Conservation (phyloP, 2,329 filamentous ascomycete species). For the Exophiala alcalophila region DNA sequence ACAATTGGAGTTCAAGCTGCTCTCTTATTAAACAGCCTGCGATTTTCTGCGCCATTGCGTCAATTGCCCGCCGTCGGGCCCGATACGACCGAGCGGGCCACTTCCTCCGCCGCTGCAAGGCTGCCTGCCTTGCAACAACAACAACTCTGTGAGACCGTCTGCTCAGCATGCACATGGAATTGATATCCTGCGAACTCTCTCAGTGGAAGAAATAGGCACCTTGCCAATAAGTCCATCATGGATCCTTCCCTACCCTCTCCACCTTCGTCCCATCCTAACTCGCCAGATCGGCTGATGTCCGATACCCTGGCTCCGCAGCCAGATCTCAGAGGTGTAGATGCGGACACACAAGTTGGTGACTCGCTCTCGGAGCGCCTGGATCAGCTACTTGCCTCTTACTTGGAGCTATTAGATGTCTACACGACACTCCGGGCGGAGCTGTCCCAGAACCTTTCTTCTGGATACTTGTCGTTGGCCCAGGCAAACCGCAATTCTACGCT, state of each 20-base stretch:
- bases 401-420: conserved; percentile 31
- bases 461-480: conserved; percentile 48
- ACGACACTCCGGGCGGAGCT: conserved; percentile 27
- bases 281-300: too few relatives aligned
- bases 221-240: not conserved
- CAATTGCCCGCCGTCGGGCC: too few relatives aligned
- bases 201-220: conserved; percentile 1
- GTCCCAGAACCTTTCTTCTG: conserved; percentile 32
- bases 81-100: too few relatives aligned
- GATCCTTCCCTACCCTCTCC: conserved; percentile 17
- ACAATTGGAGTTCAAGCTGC: too few relatives aligned
- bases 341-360: not conserved
- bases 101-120: too few relatives aligned
- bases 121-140: too few relatives aligned
- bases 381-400: conserved; percentile 29
- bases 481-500: conserved; percentile 46
- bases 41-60: too few relatives aligned
- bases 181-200: conserved; percentile 7
- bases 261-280: conserved; percentile 12
- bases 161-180: too few relatives aligned
- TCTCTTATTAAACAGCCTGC: too few relatives aligned
- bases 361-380: conserved; percentile 25
- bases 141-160: too few relatives aligned
- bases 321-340: not conserved
- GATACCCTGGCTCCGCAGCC: not conserved